Evolutionary conservation across 805 yeast species (phyloP).

Genomic region (Kazachstania martiniae): DNA sequence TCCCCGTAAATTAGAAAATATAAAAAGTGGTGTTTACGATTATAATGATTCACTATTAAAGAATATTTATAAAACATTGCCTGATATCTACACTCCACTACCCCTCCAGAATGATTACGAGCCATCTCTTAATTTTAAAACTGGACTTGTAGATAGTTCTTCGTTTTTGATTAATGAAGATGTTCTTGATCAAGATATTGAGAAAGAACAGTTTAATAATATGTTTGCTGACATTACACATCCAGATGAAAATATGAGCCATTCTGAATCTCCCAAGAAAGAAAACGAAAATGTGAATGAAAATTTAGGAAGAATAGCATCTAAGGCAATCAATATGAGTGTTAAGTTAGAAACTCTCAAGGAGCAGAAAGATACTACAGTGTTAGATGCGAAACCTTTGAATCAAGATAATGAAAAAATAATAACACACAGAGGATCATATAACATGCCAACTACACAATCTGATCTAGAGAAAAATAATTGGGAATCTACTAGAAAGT

Average conservation of each 20-base stretch:
- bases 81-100: conserved; percentile 5
- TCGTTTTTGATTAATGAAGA: no score
- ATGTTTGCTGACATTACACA: no score
- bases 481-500: background rate
- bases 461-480: background rate
- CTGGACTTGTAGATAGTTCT: conserved; percentile 7
- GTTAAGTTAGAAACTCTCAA: background rate
- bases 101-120: conserved; percentile 3
- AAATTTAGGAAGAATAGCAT: background rate
- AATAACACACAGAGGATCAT: no score
- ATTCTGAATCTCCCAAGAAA: background rate
- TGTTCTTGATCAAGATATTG: background rate
- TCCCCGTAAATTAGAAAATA: conserved; percentile 15
- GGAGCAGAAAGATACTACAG: no score
- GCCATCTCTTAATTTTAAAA: conserved; percentile 3
- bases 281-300: background rate
- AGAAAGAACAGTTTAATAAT: no score
- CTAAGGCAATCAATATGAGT: background rate
- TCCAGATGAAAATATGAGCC: background rate
- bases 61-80: conserved; percentile 9
- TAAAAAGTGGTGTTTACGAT: conserved; percentile 19
- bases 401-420: no score
- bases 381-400: no score
- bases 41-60: conserved; percentile 16
- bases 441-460: no score